Evolutionary conservation across 345 rosid species (phyloP).

Genomic region (Corchorus olitorius): DNA sequence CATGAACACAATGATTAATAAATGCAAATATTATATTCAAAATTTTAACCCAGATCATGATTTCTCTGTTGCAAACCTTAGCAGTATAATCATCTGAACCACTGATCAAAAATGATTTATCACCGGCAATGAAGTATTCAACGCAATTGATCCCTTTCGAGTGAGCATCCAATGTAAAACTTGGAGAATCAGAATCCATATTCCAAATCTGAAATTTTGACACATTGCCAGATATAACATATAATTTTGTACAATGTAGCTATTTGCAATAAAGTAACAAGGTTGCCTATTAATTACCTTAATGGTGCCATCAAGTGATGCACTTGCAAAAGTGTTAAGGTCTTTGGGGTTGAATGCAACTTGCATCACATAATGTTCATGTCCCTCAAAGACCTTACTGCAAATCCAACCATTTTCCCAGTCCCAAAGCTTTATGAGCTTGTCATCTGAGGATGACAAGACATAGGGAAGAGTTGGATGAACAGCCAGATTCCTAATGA

Average conservation of each 20-base stretch:
- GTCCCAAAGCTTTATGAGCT: constrained; percentile 89
- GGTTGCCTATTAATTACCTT: constrained; percentile 55
- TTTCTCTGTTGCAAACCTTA: constrained; percentile 55
- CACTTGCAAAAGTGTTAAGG: constrained; percentile 79
- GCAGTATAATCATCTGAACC: constrained; percentile 95
- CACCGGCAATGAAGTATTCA: constrained; percentile 75
- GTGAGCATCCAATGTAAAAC: constrained; percentile 80
- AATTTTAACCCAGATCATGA: constrained; percentile 21
- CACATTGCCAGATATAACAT: constrained; percentile 10
- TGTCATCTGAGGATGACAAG: constrained; percentile 75
- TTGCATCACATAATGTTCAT: constrained; percentile 92
- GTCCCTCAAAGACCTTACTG: constrained; percentile 74
- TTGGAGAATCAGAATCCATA: constrained; percentile 76
- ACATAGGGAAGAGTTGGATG: constrained; percentile 77
- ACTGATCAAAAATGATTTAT: constrained; percentile 71
- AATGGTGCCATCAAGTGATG: constrained; percentile 77
- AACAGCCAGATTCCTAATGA: constrained; percentile 75
- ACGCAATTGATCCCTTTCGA: constrained; percentile 85
- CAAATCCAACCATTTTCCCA: constrained; percentile 89
- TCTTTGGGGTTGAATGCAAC: constrained; percentile 83
- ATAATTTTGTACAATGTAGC: not conserved
- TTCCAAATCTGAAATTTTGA: constrained; percentile 74
- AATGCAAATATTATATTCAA: constrained; percentile 11
- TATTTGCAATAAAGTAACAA: constrained; percentile 8
- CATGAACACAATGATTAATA: constrained; percentile 9